These are phyloP conservation scores for Hyphodiscus hymeniophilus DNA, from an alignment of 495 filamentous ascomycete genomes.

Conservation along the genomic window DNA sequence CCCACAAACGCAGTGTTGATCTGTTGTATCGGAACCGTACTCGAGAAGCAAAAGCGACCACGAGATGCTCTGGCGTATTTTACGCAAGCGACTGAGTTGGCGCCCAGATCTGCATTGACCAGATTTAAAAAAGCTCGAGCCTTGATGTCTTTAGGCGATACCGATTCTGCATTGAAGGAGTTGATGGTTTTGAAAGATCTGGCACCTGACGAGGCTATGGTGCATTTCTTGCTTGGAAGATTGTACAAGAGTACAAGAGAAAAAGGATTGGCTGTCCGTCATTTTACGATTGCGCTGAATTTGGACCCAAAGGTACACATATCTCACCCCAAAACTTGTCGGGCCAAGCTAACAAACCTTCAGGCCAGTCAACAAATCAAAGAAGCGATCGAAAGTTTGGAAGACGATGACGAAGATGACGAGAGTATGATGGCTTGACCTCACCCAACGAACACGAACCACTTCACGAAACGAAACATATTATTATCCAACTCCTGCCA, in stretches of 20 bases:
- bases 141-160: constrained; percentile 67
- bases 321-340: not conserved
- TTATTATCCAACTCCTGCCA: not conserved
- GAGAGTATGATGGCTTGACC: constrained; percentile 33
- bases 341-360: constrained; percentile 6
- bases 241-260: constrained; percentile 75
- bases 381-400: constrained; percentile 80
- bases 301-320: constrained; percentile 85
- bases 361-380: constrained; percentile 89
- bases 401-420: constrained; percentile 76
- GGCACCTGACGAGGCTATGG: constrained; percentile 89
- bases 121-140: constrained; percentile 89
- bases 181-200: constrained; percentile 77
- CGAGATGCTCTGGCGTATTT: constrained; percentile 73
- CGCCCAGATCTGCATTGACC: constrained; percentile 72
- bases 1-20: constrained; percentile 85
- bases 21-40: constrained; percentile 80
- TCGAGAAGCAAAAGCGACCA: constrained; percentile 78
- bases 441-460: constrained; percentile 2
- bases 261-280: constrained; percentile 73
- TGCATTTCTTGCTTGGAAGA: constrained; percentile 86
- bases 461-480: not conserved
- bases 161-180: constrained; percentile 64
- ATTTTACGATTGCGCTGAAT: constrained; percentile 90
- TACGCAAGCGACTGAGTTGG: constrained; percentile 65